Conservation (phyloP, 2,329 filamentous ascomycete genomes). For the Diaporthe ampelina region DNA sequence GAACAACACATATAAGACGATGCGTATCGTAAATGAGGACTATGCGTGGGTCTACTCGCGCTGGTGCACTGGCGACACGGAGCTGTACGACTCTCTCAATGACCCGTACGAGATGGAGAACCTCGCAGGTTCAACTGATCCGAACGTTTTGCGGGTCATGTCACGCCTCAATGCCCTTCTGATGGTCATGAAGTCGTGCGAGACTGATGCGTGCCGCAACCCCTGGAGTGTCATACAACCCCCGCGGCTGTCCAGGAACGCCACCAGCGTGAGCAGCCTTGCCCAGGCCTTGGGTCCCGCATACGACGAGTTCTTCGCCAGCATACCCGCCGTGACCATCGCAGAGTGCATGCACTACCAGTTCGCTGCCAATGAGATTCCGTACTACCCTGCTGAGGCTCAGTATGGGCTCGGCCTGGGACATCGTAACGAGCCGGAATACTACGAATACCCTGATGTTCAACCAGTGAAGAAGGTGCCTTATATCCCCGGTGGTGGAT, state of each 20-base stretch:
- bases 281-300: not conserved
- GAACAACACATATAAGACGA: constrained; percentile 72
- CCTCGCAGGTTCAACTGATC: constrained; percentile 48
- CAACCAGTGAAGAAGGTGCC: not conserved
- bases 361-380: not conserved
- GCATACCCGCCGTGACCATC: not conserved
- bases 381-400: not conserved
- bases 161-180: constrained; percentile 69
- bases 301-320: not conserved
- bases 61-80: constrained; percentile 77
- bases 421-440: not conserved
- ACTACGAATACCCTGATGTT: constrained; percentile 8
- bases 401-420: not conserved
- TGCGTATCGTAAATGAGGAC: constrained; percentile 64
- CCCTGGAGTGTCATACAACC: constrained; percentile 61
- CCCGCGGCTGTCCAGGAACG: not conserved
- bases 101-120: constrained; percentile 68
- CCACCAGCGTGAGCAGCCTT: not conserved
- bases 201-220: constrained; percentile 63
- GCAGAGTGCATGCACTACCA: constrained; percentile 2
- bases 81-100: constrained; percentile 71
- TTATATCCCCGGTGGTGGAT: not conserved
- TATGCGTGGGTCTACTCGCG: constrained; percentile 76
- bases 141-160: constrained; percentile 49
- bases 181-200: constrained; percentile 73